These are phyloP conservation scores for Aspergillus flavus DNA, from an alignment of 2,329 filamentous ascomycete species.

Conservation along the genomic window DNA sequence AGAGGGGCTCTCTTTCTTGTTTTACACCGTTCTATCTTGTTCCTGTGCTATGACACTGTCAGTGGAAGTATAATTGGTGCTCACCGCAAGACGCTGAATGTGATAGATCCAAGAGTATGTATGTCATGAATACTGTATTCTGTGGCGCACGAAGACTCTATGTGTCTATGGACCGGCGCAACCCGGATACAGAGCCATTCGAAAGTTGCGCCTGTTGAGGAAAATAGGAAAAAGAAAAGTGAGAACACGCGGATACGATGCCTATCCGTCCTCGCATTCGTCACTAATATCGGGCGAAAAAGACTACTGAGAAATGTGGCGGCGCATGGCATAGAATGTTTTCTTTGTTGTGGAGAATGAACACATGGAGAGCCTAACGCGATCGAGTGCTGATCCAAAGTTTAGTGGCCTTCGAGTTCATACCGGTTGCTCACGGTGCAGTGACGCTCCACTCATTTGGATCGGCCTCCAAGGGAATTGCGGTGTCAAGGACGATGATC, in stretches of 20 bases:
- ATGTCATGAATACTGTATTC: neutral
- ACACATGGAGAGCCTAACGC: constrained; percentile 1
- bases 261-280: neutral
- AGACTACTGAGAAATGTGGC: neutral
- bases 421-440: neutral
- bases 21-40: neutral
- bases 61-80: neutral
- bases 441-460: neutral
- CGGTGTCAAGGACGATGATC: constrained; percentile 6
- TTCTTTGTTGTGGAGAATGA: constrained; percentile 3
- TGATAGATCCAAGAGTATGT: neutral
- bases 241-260: neutral
- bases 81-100: constrained; percentile 4
- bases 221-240: neutral
- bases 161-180: neutral
- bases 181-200: neutral
- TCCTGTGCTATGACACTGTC: neutral
- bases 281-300: neutral
- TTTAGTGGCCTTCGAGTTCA: constrained; percentile 1
- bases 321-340: constrained; percentile 2
- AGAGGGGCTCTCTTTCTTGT: neutral
- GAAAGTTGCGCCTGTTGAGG: neutral
- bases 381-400: neutral
- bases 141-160: neutral
- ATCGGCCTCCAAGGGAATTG: constrained; percentile 2